Percentiles rank a stretch among this genome's conserved stretches.
These are phyloP conservation scores for Didymella glomerata DNA, from an alignment of 2,329 filamentous ascomycete species.

Conservation along the genomic window DNA sequence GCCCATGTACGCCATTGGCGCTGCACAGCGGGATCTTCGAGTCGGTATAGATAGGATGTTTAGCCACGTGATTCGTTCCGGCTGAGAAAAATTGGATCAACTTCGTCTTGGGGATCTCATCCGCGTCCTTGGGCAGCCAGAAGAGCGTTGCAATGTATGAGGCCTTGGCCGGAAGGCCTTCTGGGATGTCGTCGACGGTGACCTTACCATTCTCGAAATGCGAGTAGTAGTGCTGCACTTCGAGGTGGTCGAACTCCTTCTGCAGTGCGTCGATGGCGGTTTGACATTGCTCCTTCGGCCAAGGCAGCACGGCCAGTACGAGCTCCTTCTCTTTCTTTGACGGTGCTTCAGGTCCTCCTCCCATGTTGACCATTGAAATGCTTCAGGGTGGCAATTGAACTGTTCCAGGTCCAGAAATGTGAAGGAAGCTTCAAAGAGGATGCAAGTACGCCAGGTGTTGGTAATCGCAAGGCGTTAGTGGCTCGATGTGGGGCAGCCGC, in stretches of 20 bases:
- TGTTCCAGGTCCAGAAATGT: background rate
- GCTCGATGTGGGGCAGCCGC: slow-evolving; percentile 1
- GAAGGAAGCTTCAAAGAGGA: background rate
- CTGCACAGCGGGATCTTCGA: slow-evolving; percentile 64
- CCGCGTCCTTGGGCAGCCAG: slow-evolving; percentile 53
- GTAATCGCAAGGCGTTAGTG: slow-evolving; percentile 4
- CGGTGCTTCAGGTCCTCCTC: slow-evolving; percentile 51
- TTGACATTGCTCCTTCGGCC: slow-evolving; percentile 41
- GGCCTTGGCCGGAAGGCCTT: slow-evolving; percentile 52
- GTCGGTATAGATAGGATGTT: slow-evolving; percentile 62
- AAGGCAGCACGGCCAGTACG: slow-evolving; percentile 56
- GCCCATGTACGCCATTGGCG: slow-evolving; percentile 66
- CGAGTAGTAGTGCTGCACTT: slow-evolving; percentile 42
- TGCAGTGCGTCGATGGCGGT: slow-evolving; percentile 37
- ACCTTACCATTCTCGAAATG: slow-evolving; percentile 47
- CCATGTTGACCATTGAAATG: slow-evolving; percentile 52
- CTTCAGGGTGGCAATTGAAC: background rate
- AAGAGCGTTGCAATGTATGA: slow-evolving; percentile 60
- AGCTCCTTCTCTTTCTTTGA: slow-evolving; percentile 34
- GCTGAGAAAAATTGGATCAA: slow-evolving; percentile 67
- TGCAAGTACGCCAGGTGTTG: background rate
- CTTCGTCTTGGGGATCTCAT: slow-evolving; percentile 52
- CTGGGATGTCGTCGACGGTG: slow-evolving; percentile 51
- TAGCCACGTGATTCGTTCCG: slow-evolving; percentile 63
- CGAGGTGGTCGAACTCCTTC: slow-evolving; percentile 43